Evolutionary conservation across 768 basidiomycete species (phyloP).

Genomic region (Candolleomyces eurysporus): DNA sequence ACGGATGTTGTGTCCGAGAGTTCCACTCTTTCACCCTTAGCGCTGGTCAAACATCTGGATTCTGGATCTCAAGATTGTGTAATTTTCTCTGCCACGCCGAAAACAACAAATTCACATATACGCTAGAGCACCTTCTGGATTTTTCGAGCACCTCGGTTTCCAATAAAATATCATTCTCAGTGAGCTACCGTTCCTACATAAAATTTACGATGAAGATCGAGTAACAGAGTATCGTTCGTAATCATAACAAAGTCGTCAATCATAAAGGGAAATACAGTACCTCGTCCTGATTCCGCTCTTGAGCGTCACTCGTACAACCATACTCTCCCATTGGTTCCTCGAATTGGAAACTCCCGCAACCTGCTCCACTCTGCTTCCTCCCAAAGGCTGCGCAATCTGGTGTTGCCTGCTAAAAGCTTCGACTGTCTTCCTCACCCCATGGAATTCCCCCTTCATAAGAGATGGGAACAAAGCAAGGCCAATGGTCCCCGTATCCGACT

Average conservation of each 20-base stretch:
- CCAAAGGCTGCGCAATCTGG: not conserved
- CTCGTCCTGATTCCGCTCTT: not conserved
- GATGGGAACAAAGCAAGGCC: constrained; percentile 48
- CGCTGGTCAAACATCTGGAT: too few relatives aligned
- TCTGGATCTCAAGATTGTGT: too few relatives aligned
- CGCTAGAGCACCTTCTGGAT: too few relatives aligned
- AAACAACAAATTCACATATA: too few relatives aligned
- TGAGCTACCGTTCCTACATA: too few relatives aligned
- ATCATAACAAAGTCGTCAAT: not conserved
- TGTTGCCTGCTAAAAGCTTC: not conserved
- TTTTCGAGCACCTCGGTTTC: too few relatives aligned
- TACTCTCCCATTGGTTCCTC: not conserved
- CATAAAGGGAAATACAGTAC: constrained; percentile 1
- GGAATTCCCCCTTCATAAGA: constrained; percentile 4
- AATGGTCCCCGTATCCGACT: constrained; percentile 60
- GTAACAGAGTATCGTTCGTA: too few relatives aligned
- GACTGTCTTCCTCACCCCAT: constrained; percentile 5
- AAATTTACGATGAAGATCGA: too few relatives aligned
- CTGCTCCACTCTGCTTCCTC: not conserved
- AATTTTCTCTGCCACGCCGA: too few relatives aligned
- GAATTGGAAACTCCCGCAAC: not conserved
- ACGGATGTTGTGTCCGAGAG: too few relatives aligned
- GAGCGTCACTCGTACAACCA: not conserved
- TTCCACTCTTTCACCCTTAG: too few relatives aligned
- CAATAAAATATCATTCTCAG: too few relatives aligned